Evolutionary conservation across 306 rosid species (phyloP), one percentile per base, ranked within the genome.

Genomic region (Fagus sylvatica): DNA sequence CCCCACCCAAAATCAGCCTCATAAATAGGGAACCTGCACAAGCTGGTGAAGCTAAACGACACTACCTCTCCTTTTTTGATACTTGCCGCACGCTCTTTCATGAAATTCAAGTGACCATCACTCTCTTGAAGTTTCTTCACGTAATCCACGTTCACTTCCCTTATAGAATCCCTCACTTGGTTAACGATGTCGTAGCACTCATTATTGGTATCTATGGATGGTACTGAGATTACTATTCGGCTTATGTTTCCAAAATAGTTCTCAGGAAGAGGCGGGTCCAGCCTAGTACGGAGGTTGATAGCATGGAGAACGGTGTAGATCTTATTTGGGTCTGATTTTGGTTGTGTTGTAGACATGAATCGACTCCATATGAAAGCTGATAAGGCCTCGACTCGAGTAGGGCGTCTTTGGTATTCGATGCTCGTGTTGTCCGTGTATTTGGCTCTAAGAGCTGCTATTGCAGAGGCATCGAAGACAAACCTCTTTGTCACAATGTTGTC

Each of bases 1-100:
- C 88, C 85, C 90, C 85, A 79, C 15, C 88, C 90, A 28, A 84
- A 79, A 43, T 87, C 80, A 61, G 73, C 74, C 36, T 87, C 87
- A 46, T 84, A 82, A 1, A 84, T 22, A 0, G 77, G 77, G 19
- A 81, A 42, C 12, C 64, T 76, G 17, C 56, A 2, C 80, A 54
- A 76, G 19, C 80, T 71, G 34, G 53, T 77, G 32, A 76, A 81
- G 22, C 53, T 36, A 16, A 53, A 76, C 4, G 57, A 65, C 13
- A 30, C 37, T 22, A 69, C 7, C 1, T 72, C 53, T n/a, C 53
- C 62, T n/a, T 41, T 22, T 13, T 32, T 2, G 0, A 42, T 16
- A 53, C 51, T 15, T 5, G 5, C 22, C 42, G 9, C 15, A 4
- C 11, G 49, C 53, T 77, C 62, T 6, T 49, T 28, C 2, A 77